These are phyloP conservation scores for Erodium maritimum DNA, from an alignment of 345 rosid genomes.

Conservation along the genomic window DNA sequence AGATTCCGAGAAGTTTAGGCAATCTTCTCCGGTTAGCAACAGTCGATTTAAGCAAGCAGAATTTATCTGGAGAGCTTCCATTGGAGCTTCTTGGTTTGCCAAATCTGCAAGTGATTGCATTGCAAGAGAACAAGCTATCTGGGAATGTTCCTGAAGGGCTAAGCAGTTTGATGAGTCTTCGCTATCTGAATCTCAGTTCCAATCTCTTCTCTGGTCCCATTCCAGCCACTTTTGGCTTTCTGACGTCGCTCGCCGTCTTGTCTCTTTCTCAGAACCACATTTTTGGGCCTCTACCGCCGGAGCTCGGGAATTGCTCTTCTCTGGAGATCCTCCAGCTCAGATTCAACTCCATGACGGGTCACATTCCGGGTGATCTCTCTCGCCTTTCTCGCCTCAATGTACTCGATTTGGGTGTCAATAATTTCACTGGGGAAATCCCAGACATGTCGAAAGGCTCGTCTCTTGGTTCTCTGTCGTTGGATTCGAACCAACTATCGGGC, in stretches of 20 bases:
- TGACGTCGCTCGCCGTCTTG: slow-evolving; percentile 47
- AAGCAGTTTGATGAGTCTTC: slow-evolving; percentile 69
- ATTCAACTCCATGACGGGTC: slow-evolving; percentile 48
- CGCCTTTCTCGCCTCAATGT: slow-evolving; percentile 35
- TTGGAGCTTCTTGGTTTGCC: slow-evolving; percentile 76
- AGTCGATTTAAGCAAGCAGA: slow-evolving; percentile 58
- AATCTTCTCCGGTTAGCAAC: slow-evolving; percentile 37
- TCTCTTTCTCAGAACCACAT: slow-evolving; percentile 63
- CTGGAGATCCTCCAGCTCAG: slow-evolving; percentile 70
- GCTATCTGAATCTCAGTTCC: slow-evolving; percentile 53
- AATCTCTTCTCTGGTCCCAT: slow-evolving; percentile 60
- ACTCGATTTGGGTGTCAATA: slow-evolving; percentile 63
- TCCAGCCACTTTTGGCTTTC: slow-evolving; percentile 63
- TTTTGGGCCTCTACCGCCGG: slow-evolving; percentile 55
- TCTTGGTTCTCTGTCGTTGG: slow-evolving; percentile 37
- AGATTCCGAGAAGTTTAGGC: slow-evolving; percentile 40
- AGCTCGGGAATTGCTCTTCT: slow-evolving; percentile 74
- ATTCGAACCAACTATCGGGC: slow-evolving; percentile 59
- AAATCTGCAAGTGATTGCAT: slow-evolving; percentile 64
- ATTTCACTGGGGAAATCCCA: slow-evolving; percentile 63
- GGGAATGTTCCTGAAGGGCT: slow-evolving; percentile 76
- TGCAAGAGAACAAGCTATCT: slow-evolving; percentile 68
- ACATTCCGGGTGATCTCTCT: slow-evolving; percentile 61
- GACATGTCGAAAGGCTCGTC: slow-evolving; percentile 37
- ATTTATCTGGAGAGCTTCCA: slow-evolving; percentile 54